Base-by-base conservation (phyloP, 345 rosid species). In the Salix brachista region DNA sequence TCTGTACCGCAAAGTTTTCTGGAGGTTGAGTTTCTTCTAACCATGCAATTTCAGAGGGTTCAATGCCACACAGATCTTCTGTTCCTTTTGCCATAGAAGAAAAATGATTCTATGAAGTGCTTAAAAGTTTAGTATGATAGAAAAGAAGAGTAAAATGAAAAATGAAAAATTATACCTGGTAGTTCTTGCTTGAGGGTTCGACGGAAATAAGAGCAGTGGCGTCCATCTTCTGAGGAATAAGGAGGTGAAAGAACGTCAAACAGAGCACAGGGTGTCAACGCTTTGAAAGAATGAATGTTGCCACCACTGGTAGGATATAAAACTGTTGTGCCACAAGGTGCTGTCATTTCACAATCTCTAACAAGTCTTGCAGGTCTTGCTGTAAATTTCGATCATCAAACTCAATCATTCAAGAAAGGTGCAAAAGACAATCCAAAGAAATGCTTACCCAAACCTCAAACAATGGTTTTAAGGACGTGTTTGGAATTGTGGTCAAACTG, bases 21-120 rank as follows among this genome's bases (percentile, higher is more conserved):
- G 97, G 92, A 41, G 89, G 94, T 85, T 82, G 94, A 84, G 79
- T 90, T 78, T 96, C 96, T 88, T 91, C 96, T 65, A 93, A 85
- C 98, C 98, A 93, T 12, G 91, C 79, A 56, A 90, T 86, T 21
- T 87, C 87, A 0, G 91, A 83, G 19, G 84, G 80, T 34, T 75
- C 83, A 75, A 77, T 85, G 46, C 94, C 94, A 72, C 85, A 80
- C 86, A 87, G 80, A 82, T 90, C 86, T 16, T 90, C 69, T 60
- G 89, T 88, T 76, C 91, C 97, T 94, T 84, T 86, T 56, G 44
- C 64, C 6, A 36, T 39, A n/a, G 36, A 25, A 56, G 32, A 28
- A 30, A 26, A 18, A 8, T 13, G 41, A 32, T 32, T 8, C 11
- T 39, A 8, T 8, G 1, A 8, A 28, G 62, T 9, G 17, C 34